Percentiles rank a stretch among this genome's conserved stretches.
Conservation (phyloP, 2,329 filamentous ascomycete genomes). For the Ceratocystis eucalypticola region DNA sequence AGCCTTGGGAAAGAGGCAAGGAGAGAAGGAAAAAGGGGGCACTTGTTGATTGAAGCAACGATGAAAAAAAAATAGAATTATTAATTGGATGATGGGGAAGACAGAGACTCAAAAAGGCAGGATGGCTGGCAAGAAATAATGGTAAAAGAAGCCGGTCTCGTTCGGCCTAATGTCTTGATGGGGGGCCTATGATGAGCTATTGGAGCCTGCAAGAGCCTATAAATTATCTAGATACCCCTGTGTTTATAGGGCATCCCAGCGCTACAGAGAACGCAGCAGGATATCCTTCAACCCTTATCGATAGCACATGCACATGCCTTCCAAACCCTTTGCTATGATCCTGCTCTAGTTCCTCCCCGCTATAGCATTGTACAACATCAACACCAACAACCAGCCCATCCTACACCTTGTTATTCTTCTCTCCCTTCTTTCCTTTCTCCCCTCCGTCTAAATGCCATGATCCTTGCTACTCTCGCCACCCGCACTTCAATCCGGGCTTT, state of each 20-base stretch:
- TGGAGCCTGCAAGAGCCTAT: too few species aligned
- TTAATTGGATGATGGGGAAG: not conserved
- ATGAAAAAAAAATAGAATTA: not conserved
- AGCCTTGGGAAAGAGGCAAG: not conserved
- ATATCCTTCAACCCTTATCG: not conserved
- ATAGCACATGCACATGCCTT: not conserved
- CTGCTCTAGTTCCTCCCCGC: not conserved
- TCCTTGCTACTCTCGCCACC: not conserved
- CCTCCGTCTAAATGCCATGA: constrained; percentile 7
- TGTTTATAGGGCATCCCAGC: not conserved
- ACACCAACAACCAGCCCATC: not conserved
- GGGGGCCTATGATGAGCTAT: too few species aligned
- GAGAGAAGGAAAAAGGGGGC: not conserved
- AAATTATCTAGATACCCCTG: not conserved
- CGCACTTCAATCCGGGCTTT: not conserved
- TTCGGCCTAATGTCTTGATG: too few species aligned
- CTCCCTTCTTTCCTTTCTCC: not conserved
- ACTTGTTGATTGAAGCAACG: not conserved
- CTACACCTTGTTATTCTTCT: not conserved
- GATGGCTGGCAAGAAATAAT: not conserved
- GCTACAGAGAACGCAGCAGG: not conserved
- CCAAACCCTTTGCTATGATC: not conserved
- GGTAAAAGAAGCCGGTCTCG: too few species aligned
- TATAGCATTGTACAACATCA: not conserved
- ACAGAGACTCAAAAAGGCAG: not conserved